Conservation (phyloP, 2,329 filamentous ascomycete genomes). For the Tolypocladium nubicola region DNA sequence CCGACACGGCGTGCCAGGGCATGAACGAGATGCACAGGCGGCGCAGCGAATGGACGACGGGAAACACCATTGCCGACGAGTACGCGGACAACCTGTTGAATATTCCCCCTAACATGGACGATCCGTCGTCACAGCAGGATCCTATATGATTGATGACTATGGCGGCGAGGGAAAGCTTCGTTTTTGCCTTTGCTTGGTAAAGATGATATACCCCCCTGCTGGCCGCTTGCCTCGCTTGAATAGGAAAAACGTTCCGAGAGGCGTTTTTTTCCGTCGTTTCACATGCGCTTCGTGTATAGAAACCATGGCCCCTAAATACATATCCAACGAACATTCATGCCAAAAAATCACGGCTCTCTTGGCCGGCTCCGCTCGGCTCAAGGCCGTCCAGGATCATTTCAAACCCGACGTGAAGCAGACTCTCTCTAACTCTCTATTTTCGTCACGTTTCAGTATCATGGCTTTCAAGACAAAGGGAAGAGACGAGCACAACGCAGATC, state of each 20-base stretch:
- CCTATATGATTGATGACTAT: neutral
- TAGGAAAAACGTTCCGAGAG: neutral
- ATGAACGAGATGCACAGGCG: slow-evolving; percentile 31
- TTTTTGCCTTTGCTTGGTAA: neutral
- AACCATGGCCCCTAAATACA: neutral
- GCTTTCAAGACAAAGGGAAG: neutral
- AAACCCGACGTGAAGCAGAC: neutral
- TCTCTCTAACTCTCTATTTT: slow-evolving; percentile 3
- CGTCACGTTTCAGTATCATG: neutral
- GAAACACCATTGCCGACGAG: slow-evolving; percentile 18
- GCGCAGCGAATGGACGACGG: slow-evolving; percentile 17
- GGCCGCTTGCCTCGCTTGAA: neutral
- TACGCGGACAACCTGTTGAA: slow-evolving; percentile 18
- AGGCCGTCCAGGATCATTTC: neutral
- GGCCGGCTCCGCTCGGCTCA: neutral
- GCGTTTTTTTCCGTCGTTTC: neutral
- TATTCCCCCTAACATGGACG: slow-evolving; percentile 2
- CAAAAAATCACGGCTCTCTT: neutral
- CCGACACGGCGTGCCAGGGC: slow-evolving; percentile 30
- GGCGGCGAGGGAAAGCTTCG: neutral
- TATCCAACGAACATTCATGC: neutral
- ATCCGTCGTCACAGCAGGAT: neutral
- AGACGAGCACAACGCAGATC: neutral
- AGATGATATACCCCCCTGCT: neutral
- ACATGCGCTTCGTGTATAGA: neutral